Evolutionary conservation across 2,329 filamentous ascomycete genomes (phyloP).

Genomic region (Colletotrichum chrysophilum): DNA sequence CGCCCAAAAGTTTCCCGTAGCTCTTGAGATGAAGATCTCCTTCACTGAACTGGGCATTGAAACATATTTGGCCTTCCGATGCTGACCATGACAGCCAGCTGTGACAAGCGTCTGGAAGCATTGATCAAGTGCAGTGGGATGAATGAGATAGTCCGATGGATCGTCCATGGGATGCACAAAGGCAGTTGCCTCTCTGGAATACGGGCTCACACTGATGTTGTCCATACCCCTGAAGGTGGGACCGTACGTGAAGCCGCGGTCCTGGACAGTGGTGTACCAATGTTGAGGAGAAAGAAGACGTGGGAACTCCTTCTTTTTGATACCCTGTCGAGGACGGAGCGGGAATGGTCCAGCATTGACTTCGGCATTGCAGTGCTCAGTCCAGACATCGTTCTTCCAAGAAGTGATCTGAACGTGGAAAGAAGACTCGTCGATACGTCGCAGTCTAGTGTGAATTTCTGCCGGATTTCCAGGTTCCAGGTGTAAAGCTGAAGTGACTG

Average conservation of each 20-base stretch:
- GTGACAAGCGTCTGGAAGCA: conserved; percentile 32
- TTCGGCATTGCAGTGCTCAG: conserved; percentile 30
- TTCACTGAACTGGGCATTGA: not conserved
- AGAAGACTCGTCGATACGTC: conserved; percentile 31
- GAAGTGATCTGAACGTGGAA: conserved; percentile 37
- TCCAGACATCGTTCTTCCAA: conserved; percentile 29
- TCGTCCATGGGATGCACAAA: not conserved
- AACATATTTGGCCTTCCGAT: not conserved
- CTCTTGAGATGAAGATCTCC: not conserved
- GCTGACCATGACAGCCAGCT: conserved; percentile 10
- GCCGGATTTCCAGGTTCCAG: conserved; percentile 28
- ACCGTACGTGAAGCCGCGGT: conserved; percentile 34
- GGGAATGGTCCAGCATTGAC: not conserved
- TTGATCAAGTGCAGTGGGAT: conserved; percentile 43
- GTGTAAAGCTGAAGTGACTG: conserved; percentile 33
- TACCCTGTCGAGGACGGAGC: conserved; percentile 21
- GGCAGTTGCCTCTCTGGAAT: conserved; percentile 24
- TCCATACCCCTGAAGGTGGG: conserved; percentile 32
- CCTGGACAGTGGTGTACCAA: conserved; percentile 29
- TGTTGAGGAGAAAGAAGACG: not conserved
- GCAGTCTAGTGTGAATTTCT: conserved; percentile 36
- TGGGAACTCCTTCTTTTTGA: not conserved
- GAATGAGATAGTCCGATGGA: conserved; percentile 33
- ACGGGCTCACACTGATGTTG: conserved; percentile 23
- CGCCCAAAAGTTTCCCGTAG: not conserved